Base-by-base conservation (phyloP, 2,329 filamentous ascomycete species). In the Curvularia spicifera region DNA sequence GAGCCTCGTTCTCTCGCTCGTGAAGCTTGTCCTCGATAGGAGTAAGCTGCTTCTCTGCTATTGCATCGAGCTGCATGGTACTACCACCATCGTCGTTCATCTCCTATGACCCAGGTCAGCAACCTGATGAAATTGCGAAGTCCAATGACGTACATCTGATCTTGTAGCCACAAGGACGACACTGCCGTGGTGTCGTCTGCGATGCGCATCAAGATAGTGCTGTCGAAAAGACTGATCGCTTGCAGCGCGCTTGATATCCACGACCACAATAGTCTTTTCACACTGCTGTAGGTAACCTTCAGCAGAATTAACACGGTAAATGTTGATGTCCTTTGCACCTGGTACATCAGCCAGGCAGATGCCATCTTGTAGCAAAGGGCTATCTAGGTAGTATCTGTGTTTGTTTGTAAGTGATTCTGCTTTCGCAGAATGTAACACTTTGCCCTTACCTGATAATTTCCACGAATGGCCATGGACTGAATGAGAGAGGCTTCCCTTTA, bases 381-480 rank as follows among this genome's bases (percentile, higher is more conserved):
- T 51, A 2, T 56, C 46, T 8, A 39, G 7, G 24, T 56, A 56
- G 15, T 56, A 54, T n/a, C 51, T 48, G 5, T 4, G 13, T 5
- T 28, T n/a, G 33, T 2, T 26, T 48, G 18, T 48, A 13, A 33
- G 51, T 29, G 13, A n/a, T 4, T 8, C 31, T 43, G 13, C 2
- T 15, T 18, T n/a, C 18, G 12, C 13, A 7, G 22, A n/a, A n/a
- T 35, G 33, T 35, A 1, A 35, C 33, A n/a, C 4, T 35, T 35
- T 15, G 2, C 5, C 13, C 18, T 35, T 43, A 56, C 49, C 57
- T 52, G 4, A 71, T 54, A 1, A 59, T 28, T 37, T 57, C 55
- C 7, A 73, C 68, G 0, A 73, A 51, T 1, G 69, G 69, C 65
- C 68, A 72, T 10, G 66, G 66, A 1, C 53, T 64, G 51, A 54